These are phyloP conservation scores for Microstegium vimineum DNA, from an alignment of 176 grass and related monocot species.

Conservation along the genomic window DNA sequence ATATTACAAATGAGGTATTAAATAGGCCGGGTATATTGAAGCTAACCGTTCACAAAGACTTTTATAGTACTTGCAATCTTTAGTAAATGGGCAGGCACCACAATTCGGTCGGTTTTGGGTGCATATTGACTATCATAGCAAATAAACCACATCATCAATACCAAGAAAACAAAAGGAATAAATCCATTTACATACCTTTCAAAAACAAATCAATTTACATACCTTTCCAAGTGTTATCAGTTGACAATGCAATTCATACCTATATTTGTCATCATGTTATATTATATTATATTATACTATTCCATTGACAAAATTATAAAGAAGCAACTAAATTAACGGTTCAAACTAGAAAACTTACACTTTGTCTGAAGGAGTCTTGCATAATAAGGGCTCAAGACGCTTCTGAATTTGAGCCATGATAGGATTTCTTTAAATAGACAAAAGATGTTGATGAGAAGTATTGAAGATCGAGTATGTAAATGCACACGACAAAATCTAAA, in stretches of 20 bases:
- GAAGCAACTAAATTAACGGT: not conserved
- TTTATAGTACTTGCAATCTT: not conserved
- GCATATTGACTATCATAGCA: not conserved
- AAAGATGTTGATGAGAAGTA: not conserved
- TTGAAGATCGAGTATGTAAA: not conserved
- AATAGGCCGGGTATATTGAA: not conserved
- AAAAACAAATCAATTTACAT: not conserved
- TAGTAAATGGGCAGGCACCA: not conserved
- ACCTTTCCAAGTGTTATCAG: not conserved
- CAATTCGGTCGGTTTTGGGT: not conserved
- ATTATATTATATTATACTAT: not conserved
- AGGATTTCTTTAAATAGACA: not conserved
- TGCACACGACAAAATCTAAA: not conserved
- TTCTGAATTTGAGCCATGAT: not conserved
- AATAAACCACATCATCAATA: not conserved
- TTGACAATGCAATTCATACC: not conserved
- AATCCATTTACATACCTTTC: not conserved
- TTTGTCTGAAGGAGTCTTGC: not conserved
- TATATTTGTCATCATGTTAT: not conserved
- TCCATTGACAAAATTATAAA: not conserved
- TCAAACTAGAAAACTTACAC: not conserved
- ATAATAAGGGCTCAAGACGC: not conserved
- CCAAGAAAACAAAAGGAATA: not conserved
- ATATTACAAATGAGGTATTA: not conserved
- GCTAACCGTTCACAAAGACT: not conserved